Percentiles rank a stretch among this genome's conserved stretches.
phyloP scores from a whole-genome alignment of 805 yeast species.

The Sugiyamaella marilandica region DNA sequence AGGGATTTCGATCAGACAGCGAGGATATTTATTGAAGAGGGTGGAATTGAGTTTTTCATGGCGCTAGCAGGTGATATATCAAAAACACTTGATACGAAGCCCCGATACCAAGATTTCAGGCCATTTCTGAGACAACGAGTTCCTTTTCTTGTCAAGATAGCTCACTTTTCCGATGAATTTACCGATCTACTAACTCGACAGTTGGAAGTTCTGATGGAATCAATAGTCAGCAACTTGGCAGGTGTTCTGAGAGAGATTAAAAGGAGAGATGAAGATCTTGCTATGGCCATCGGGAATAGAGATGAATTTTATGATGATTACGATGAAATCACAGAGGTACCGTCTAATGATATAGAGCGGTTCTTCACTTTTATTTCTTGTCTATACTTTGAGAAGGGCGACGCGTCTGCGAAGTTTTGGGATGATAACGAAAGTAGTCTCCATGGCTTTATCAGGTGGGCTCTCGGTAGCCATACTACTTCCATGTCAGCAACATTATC shows the following conservation, averaged over 20 bases:
- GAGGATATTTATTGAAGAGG: slow-evolving; percentile 30
- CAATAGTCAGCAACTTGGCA: slow-evolving; percentile 33
- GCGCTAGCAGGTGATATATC: slow-evolving; percentile 33
- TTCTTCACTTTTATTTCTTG: slow-evolving; percentile 72
- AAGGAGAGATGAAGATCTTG: slow-evolving; percentile 36
- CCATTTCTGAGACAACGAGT: slow-evolving; percentile 29
- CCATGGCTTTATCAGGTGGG: slow-evolving; percentile 85
- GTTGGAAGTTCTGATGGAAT: slow-evolving; percentile 26
- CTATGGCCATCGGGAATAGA: slow-evolving; percentile 16
- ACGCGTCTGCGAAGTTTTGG: slow-evolving; percentile 61
- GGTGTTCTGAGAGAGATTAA: slow-evolving; percentile 38
- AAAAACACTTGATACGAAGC: neutral
- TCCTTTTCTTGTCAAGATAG: slow-evolving; percentile 20
- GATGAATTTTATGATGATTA: slow-evolving; percentile 14
- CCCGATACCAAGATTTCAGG: slow-evolving; percentile 23
- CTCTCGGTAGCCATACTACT: slow-evolving; percentile 65
- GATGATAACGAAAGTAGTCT: slow-evolving; percentile 57
- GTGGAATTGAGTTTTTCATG: slow-evolving; percentile 38
- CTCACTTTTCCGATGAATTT: slow-evolving; percentile 11
- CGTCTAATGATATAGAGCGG: slow-evolving; percentile 81
- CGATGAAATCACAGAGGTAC: slow-evolving; percentile 44
- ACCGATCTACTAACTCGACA: slow-evolving; percentile 14
- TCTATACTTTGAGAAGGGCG: slow-evolving; percentile 59
- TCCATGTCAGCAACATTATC: slow-evolving; percentile 79
- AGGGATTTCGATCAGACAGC: slow-evolving; percentile 25